These are phyloP conservation scores for Teratosphaeria destructans DNA, from an alignment of 2,329 filamentous ascomycete species.

Conservation along the genomic window DNA sequence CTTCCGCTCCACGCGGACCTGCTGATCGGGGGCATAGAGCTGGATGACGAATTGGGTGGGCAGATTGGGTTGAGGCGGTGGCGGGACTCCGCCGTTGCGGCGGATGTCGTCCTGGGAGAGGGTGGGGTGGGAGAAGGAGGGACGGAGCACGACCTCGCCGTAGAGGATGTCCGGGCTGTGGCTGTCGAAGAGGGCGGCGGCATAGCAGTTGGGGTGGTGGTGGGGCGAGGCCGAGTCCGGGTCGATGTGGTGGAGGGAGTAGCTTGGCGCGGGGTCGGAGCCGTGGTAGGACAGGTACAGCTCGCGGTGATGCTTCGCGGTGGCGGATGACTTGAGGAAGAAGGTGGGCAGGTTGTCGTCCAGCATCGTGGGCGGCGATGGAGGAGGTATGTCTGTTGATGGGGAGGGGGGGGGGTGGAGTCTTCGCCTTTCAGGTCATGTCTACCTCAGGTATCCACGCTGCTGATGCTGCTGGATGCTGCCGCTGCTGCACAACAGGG, in stretches of 20 bases:
- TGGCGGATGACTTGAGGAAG: constrained; percentile 46
- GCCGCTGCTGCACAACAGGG: too few relatives aligned
- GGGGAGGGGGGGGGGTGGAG: too few relatives aligned
- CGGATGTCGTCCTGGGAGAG: constrained; percentile 65
- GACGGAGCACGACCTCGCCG: constrained; percentile 73
- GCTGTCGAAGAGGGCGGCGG: constrained; percentile 73
- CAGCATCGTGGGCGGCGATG: constrained; percentile 50
- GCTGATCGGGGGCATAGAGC: constrained; percentile 88
- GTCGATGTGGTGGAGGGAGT: constrained; percentile 67
- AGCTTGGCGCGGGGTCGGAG: constrained; percentile 67
- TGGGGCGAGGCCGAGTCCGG: constrained; percentile 49
- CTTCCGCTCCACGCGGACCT: constrained; percentile 59
- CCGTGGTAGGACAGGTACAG: constrained; percentile 59
- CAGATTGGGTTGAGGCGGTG: constrained; percentile 59
- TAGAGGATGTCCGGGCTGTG: constrained; percentile 72
- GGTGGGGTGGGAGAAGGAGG: constrained; percentile 75
- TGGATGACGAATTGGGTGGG: constrained; percentile 74
- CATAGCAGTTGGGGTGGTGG: constrained; percentile 69
- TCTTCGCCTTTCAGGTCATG: too few relatives aligned
- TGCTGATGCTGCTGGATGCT: too few relatives aligned
- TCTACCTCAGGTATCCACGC: too few relatives aligned
- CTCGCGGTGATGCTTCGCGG: constrained; percentile 42
- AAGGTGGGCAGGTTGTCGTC: constrained; percentile 84
- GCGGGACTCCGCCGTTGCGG: constrained; percentile 53
- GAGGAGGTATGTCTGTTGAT: too few relatives aligned